phyloP scores from a whole-genome alignment of 192 early-diverging fungal species.

The Funneliformis mosseae region DNA sequence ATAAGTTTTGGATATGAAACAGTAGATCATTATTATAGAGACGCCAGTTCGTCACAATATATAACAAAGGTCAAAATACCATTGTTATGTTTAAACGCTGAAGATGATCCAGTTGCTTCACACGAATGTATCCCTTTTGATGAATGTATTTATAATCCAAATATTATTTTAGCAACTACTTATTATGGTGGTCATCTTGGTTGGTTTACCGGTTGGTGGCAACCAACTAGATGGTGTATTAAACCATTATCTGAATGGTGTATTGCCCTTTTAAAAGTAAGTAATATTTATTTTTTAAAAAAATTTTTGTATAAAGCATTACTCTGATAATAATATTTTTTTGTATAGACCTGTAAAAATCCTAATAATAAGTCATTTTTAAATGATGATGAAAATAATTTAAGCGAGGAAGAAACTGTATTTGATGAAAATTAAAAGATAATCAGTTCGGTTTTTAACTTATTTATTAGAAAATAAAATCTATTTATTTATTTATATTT shows the following conservation, averaged over 20 bases:
- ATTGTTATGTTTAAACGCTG: constrained; percentile 78
- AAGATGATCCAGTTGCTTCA: constrained; percentile 90
- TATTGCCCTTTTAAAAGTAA: constrained; percentile 55
- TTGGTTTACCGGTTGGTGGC: constrained; percentile 69
- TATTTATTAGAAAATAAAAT: too few relatives aligned
- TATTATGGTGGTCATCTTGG: constrained; percentile 89
- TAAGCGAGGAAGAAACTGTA: too few relatives aligned
- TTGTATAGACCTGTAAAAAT: not conserved
- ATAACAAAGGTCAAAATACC: constrained; percentile 73
- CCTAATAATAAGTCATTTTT: too few relatives aligned
- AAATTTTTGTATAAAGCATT: not conserved
- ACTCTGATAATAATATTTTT: not conserved
- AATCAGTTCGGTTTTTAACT: too few relatives aligned
- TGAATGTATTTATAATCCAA: constrained; percentile 74
- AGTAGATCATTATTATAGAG: constrained; percentile 78
- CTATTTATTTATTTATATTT: too few relatives aligned
- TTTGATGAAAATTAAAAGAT: too few relatives aligned
- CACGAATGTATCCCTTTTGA: constrained; percentile 68
- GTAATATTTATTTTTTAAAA: not conserved
- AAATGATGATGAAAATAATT: not conserved
- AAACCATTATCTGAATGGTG: constrained; percentile 72
- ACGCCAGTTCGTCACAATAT: constrained; percentile 62
- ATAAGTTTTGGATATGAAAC: constrained; percentile 76
- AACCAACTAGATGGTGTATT: constrained; percentile 60
- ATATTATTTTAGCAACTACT: constrained; percentile 80